Percentiles rank a stretch among this genome's conserved stretches.
Conservation (phyloP, 2,329 filamentous ascomycete species). For the Cladophialophora yegresii region DNA sequence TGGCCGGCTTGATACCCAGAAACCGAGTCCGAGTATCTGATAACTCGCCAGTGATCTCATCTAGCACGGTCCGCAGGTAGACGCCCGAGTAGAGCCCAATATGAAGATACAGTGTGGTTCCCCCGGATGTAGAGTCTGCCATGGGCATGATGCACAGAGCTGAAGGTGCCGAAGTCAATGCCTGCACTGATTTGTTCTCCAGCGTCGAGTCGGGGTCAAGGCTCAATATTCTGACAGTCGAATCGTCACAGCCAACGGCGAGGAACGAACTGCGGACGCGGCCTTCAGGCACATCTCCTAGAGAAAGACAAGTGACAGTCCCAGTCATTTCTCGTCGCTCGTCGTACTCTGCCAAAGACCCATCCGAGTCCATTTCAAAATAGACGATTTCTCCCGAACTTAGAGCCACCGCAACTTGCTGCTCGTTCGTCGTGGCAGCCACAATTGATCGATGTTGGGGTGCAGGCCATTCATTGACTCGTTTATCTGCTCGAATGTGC, state of each 20-base stretch:
- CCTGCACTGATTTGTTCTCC: slow-evolving; percentile 92
- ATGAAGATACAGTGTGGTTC: slow-evolving; percentile 87
- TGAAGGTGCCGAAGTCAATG: slow-evolving; percentile 84
- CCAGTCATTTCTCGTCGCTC: slow-evolving; percentile 94
- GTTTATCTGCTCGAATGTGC: slow-evolving; percentile 75
- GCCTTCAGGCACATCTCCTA: slow-evolving; percentile 90
- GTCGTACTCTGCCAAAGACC: slow-evolving; percentile 87
- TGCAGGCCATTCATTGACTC: slow-evolving; percentile 88
- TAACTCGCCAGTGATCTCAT: slow-evolving; percentile 92
- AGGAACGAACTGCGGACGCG: slow-evolving; percentile 86
- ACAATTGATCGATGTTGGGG: slow-evolving; percentile 95
- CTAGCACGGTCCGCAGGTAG: slow-evolving; percentile 90
- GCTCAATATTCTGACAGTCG: slow-evolving; percentile 89
- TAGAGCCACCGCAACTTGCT: slow-evolving; percentile 88
- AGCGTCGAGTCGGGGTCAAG: slow-evolving; percentile 86
- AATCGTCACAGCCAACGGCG: slow-evolving; percentile 95
- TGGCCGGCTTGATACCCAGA: slow-evolving; percentile 84
- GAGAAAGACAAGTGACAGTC: slow-evolving; percentile 89
- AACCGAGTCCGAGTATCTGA: slow-evolving; percentile 95
- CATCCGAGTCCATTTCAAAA: slow-evolving; percentile 94
- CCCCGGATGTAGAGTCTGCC: slow-evolving; percentile 87
- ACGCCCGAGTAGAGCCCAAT: slow-evolving; percentile 95
- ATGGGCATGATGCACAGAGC: slow-evolving; percentile 90
- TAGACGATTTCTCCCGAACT: slow-evolving; percentile 97
- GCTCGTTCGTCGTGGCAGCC: slow-evolving; percentile 86